Evolutionary conservation across 495 filamentous ascomycete genomes (phyloP).

Genomic region (Aspergillus biplanus): DNA sequence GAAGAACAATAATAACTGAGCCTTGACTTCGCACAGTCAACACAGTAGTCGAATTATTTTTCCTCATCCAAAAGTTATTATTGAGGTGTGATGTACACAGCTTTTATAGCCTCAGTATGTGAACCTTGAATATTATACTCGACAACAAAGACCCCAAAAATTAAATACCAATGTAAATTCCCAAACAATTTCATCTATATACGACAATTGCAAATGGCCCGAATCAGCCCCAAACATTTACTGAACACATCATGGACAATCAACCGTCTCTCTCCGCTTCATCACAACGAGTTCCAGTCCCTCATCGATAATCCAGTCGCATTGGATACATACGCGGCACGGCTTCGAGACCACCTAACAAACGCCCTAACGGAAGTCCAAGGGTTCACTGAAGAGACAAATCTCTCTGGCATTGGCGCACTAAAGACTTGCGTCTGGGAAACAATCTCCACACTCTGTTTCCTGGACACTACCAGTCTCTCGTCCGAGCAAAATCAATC

Average conservation of each 20-base stretch:
- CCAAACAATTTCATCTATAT: not conserved
- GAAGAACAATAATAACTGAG: not conserved
- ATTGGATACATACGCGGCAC: constrained; percentile 51
- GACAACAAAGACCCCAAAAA: not conserved
- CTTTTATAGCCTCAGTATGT: not conserved
- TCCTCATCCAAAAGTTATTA: too few relatives aligned
- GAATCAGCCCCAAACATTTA: constrained; percentile 37
- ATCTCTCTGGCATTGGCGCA: constrained; percentile 49
- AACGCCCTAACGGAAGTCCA: constrained; percentile 53
- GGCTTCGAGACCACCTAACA: constrained; percentile 56
- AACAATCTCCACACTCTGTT: constrained; percentile 32
- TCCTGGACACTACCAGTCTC: constrained; percentile 2
- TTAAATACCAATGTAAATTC: not conserved
- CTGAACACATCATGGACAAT: constrained; percentile 60
- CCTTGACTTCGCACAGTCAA: too few relatives aligned
- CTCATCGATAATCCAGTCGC: constrained; percentile 41
- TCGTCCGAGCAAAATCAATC: constrained; percentile 1
- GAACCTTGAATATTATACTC: not conserved
- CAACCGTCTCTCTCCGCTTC: constrained; percentile 59
- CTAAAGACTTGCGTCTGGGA: constrained; percentile 54
- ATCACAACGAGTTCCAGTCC: constrained; percentile 47
- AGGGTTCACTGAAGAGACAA: constrained; percentile 26
- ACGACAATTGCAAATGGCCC: constrained; percentile 28
- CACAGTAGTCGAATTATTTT: too few relatives aligned
- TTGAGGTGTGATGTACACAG: not conserved